Base-by-base conservation (phyloP, 331 rosid genomes). In the Quercus lobata region DNA sequence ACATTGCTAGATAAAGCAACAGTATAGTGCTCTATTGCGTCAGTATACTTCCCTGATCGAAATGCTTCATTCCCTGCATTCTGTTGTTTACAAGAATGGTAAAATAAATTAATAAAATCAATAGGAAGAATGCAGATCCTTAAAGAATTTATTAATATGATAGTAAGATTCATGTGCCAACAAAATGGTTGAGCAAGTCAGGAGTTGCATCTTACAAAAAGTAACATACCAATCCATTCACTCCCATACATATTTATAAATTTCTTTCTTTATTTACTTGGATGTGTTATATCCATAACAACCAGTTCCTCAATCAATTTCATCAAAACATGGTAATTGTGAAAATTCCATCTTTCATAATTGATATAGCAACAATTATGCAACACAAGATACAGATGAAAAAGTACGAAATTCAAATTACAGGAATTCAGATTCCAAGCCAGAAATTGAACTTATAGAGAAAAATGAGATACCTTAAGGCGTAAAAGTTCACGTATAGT, bases 1-100 rank as follows among this genome's bases (percentile, higher is more conserved):
- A 89, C 41, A 83, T 87, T 87, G 80, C 86, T 81, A 74, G 96
- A 95, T 77, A 93, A 80, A 78, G 99, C 98, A 81, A 56, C 83
- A 60, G 98, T 91, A 84, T 93, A 95, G 79, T 89, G 85, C 71
- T 91, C 98, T 72, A 88, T 82, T 22, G 98, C 99, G 82, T 88
- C 99, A 41, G 89, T 37, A 83, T 87, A 85, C 78, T 82, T 90
- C 83, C 92, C 91, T 35, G 75, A 79, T 73, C 83, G 90, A 76
- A 91, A 91, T 78, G 90, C 89, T 58, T 91, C 97, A 86, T 93
- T 95, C 69, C 99, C 99, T 78, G 91, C 91, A 25, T 75, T 92
- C 99, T 91, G 87, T 89, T 79, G 44, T 79, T 65, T 53, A 73
- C 41, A 83, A 85, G 71, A 82, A 82, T 14, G 76, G 74, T 44